Conservation (phyloP, 495 filamentous ascomycete species). For the Penicillium bialowiezense region DNA sequence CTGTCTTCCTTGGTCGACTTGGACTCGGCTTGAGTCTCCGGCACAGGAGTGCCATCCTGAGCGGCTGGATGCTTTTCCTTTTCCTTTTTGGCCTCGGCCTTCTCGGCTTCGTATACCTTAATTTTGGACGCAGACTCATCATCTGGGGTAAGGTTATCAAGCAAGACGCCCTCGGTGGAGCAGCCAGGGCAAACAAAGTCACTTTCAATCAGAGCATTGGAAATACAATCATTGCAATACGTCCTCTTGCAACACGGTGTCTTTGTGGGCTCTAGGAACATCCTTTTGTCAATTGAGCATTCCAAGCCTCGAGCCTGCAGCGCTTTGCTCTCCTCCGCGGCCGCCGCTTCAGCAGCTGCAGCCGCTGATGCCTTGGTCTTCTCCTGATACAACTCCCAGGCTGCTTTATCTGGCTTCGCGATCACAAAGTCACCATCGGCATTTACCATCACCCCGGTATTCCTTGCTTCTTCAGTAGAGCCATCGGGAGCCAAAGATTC, state of each 20-base stretch:
- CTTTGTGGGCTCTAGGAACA: slow-evolving; percentile 96
- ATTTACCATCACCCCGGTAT: slow-evolving; percentile 93
- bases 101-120: slow-evolving; percentile 72
- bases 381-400: slow-evolving; percentile 95
- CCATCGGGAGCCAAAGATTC: slow-evolving; percentile 69
- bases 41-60: slow-evolving; percentile 24
- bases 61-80: slow-evolving; percentile 55
- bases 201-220: slow-evolving; percentile 93
- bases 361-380: slow-evolving; percentile 81
- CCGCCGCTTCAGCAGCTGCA: slow-evolving; percentile 66
- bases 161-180: slow-evolving; percentile 81
- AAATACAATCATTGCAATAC: slow-evolving; percentile 99
- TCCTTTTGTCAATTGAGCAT: slow-evolving; percentile 92
- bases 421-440: slow-evolving; percentile 96
- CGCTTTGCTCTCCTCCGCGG: slow-evolving; percentile 71
- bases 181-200: slow-evolving; percentile 95
- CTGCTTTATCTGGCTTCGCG: slow-evolving; percentile 87
- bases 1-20: slow-evolving; percentile 25
- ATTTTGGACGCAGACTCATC: slow-evolving; percentile 74
- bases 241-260: slow-evolving; percentile 96
- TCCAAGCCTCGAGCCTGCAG: slow-evolving; percentile 82
- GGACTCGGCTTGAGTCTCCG: slow-evolving; percentile 12
- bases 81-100: slow-evolving; percentile 55
- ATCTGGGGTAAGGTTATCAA: slow-evolving; percentile 86
- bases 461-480: slow-evolving; percentile 69